A percentile compares a stretch with the other conserved stretches of the same genome.
phyloP scores from a whole-genome alignment of 2,329 filamentous ascomycete species.

The Alternaria arborescens region DNA sequence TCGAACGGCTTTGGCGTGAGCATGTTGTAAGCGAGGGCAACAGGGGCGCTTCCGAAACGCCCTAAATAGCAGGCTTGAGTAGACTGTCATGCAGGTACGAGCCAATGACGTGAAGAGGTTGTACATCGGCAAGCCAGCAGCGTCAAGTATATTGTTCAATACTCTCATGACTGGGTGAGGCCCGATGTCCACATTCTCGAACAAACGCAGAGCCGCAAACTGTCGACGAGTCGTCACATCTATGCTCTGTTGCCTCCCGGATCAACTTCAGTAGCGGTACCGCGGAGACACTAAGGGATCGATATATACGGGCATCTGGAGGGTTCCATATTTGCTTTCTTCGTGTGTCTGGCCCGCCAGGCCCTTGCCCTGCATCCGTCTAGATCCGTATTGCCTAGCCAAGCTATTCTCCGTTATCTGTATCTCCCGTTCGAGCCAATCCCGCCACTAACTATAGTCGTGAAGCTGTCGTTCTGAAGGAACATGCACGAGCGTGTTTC shows the following conservation, averaged over 20 bases:
- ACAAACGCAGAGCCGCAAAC: conserved; percentile 8
- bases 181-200: conserved; percentile 1
- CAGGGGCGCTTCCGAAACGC: conserved; percentile 43
- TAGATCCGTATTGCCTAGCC: conserved; percentile 14
- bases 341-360: conserved; percentile 10
- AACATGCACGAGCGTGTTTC: conserved; percentile 28
- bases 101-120: conserved; percentile 22
- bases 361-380: conserved; percentile 11
- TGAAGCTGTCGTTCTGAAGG: conserved; percentile 23
- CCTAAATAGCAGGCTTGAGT: conserved; percentile 29
- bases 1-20: conserved; percentile 23
- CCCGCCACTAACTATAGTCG: conserved; percentile 20
- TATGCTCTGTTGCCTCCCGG: not conserved
- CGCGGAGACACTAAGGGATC: not conserved
- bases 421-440: conserved; percentile 14
- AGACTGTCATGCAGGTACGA: conserved; percentile 36
- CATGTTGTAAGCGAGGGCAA: conserved; percentile 24
- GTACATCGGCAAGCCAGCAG: conserved; percentile 17
- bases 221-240: conserved; percentile 3
- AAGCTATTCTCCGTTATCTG: conserved; percentile 8
- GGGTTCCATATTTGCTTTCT: conserved; percentile 2
- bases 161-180: conserved; percentile 17
- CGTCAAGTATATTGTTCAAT: conserved; percentile 26
- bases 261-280: not conserved
- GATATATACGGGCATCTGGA: not conserved